Conservation (phyloP, 2,329 filamentous ascomycete genomes). For the Cercospora citrullina region DNA sequence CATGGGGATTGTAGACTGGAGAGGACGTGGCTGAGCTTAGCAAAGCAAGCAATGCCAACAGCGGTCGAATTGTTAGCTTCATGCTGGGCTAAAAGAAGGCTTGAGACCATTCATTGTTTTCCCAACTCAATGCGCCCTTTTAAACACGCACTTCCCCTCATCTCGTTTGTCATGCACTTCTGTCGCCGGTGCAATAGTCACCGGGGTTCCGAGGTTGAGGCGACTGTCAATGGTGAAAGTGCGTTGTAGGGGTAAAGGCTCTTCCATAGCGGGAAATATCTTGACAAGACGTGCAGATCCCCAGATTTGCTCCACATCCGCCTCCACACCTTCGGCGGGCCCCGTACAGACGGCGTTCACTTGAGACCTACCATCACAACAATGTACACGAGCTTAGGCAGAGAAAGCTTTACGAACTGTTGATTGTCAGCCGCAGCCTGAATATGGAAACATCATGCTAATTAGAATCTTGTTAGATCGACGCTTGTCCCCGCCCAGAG, state of each 20-base stretch:
- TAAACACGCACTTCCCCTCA: neutral
- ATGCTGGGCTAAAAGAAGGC: neutral
- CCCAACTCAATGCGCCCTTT: neutral
- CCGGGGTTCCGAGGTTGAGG: neutral
- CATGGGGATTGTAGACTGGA: neutral
- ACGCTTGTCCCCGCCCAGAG: neutral
- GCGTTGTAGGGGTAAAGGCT: neutral
- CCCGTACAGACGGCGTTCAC: too few relatives aligned
- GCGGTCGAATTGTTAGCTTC: neutral
- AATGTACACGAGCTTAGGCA: too few relatives aligned
- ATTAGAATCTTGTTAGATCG: conserved; percentile 1
- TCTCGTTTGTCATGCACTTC: neutral
- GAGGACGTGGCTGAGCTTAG: neutral
- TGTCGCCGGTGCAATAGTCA: neutral
- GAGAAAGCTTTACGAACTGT: neutral
- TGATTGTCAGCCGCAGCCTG: neutral
- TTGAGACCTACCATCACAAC: too few relatives aligned
- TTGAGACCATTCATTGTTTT: neutral
- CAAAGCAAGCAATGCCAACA: neutral
- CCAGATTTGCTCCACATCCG: neutral
- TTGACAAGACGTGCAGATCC: neutral
- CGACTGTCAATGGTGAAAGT: neutral
- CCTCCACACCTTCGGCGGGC: neutral
- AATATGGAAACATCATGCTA: neutral
- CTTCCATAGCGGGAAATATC: neutral